Conservation (phyloP, 176 grass and related monocot genomes). For the Paspalum notatum region DNA sequence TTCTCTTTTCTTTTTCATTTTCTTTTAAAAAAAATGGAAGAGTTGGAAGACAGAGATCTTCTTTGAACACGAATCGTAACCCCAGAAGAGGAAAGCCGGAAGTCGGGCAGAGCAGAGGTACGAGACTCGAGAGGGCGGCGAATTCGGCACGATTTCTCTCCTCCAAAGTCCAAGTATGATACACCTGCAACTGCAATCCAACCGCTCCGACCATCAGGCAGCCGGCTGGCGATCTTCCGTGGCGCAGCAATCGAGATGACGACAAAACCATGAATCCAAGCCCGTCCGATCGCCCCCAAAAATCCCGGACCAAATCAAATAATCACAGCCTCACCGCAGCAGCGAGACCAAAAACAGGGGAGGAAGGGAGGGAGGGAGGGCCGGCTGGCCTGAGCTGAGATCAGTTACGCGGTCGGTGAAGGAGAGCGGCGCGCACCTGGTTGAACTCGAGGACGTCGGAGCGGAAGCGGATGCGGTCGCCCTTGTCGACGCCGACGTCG, state of each 20-base stretch:
- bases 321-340: background rate
- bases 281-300: constrained; percentile 12
- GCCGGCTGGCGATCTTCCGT: background rate
- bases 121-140: background rate
- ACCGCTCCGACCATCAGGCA: background rate
- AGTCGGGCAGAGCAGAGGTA: background rate
- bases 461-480: constrained; percentile 85
- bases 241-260: background rate
- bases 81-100: background rate
- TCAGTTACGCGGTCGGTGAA: too few relatives aligned
- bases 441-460: constrained; percentile 98
- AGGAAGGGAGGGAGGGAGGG: background rate
- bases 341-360: background rate
- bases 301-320: background rate
- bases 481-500: constrained; percentile 91
- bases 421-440: constrained; percentile 42
- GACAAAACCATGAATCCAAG: background rate
- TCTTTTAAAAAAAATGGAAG: background rate
- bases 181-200: background rate
- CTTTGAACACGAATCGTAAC: background rate
- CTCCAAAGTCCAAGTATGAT: too few relatives aligned
- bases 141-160: background rate
- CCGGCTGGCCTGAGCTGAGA: too few relatives aligned
- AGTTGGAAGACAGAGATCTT: background rate
- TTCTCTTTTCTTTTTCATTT: background rate